Evolutionary conservation across 352 stramenopile species (phyloP).

Genomic region (Pythium monospermum): DNA sequence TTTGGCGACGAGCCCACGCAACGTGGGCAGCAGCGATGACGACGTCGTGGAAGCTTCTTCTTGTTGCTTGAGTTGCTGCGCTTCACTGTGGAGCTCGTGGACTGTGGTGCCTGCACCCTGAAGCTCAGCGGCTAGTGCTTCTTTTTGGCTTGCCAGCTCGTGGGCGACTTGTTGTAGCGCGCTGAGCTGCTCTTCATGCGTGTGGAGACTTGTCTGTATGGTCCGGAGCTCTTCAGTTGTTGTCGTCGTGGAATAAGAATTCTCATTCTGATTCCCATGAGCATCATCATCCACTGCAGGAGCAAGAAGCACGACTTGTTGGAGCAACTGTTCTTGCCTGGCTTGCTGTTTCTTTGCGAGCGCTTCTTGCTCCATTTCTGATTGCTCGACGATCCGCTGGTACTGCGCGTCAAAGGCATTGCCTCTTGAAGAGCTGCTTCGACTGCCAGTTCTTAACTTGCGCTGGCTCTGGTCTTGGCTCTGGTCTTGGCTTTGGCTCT

Average conservation of each 20-base stretch:
- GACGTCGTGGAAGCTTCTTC: conserved; percentile 23
- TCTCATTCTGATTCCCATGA: too few species aligned
- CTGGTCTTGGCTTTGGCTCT: not conserved
- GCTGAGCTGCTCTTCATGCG: conserved; percentile 24
- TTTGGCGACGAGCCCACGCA: conserved; percentile 36
- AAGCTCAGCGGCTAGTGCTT: too few species aligned
- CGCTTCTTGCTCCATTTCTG: conserved; percentile 40
- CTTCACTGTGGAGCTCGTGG: conserved; percentile 32
- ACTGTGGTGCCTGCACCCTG: too few species aligned
- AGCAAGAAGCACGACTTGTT: conserved; percentile 44
- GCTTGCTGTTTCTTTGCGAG: conserved; percentile 33
- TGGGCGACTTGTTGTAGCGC: conserved; percentile 23
- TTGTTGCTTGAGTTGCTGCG: conserved; percentile 30
- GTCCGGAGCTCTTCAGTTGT: conserved; percentile 16
- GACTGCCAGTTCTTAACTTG: not conserved
- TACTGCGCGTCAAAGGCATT: conserved; percentile 63
- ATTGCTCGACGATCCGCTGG: conserved; percentile 44
- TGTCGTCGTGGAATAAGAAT: too few species aligned
- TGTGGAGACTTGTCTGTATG: conserved; percentile 22
- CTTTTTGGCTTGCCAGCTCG: too few species aligned
- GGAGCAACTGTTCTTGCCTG: conserved; percentile 45
- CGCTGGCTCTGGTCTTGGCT: not conserved
- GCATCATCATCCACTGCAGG: too few species aligned
- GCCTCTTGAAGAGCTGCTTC: conserved; percentile 19
- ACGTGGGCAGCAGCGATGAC: conserved; percentile 21